Conservation (phyloP, 2,329 filamentous ascomycete species). For the Myriosclerotinia duriaeana region DNA sequence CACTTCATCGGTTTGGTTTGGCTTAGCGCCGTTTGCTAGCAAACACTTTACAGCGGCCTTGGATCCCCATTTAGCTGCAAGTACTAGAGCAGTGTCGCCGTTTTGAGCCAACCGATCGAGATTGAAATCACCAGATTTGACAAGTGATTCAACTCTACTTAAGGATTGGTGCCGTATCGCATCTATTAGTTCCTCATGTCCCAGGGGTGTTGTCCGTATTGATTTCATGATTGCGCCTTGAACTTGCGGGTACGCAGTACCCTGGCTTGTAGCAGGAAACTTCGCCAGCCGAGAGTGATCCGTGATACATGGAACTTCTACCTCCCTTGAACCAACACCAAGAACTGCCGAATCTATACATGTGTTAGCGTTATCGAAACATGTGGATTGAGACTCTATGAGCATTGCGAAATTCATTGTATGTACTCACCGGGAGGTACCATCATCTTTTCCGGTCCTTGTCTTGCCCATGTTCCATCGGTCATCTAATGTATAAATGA, state of each 20-base stretch:
- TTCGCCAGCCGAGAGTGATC: slow-evolving; percentile 22
- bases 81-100: slow-evolving; percentile 20
- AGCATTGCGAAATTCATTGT: neutral
- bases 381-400: neutral
- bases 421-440: slow-evolving; percentile 17
- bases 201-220: slow-evolving; percentile 8
- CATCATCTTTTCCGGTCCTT: slow-evolving; percentile 24
- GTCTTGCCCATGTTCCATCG: slow-evolving; percentile 23
- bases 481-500: slow-evolving; percentile 6
- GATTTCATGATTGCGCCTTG: slow-evolving; percentile 21
- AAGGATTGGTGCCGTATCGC: slow-evolving; percentile 4
- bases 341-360: slow-evolving; percentile 19
- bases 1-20: slow-evolving; percentile 15
- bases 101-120: slow-evolving; percentile 13
- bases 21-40: slow-evolving; percentile 17
- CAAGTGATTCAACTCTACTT: slow-evolving; percentile 14
- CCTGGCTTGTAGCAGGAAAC: slow-evolving; percentile 20
- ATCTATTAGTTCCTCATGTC: slow-evolving; percentile 22
- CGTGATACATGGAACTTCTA: slow-evolving; percentile 21
- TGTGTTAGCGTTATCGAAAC: neutral
- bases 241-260: slow-evolving; percentile 21
- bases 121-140: slow-evolving; percentile 20
- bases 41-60: slow-evolving; percentile 19
- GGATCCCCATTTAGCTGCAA: slow-evolving; percentile 16
- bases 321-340: slow-evolving; percentile 18